Evolutionary conservation across 1,284 basidiomycete genomes (phyloP).

Genomic region (Rhodotorula sp.): DNA sequence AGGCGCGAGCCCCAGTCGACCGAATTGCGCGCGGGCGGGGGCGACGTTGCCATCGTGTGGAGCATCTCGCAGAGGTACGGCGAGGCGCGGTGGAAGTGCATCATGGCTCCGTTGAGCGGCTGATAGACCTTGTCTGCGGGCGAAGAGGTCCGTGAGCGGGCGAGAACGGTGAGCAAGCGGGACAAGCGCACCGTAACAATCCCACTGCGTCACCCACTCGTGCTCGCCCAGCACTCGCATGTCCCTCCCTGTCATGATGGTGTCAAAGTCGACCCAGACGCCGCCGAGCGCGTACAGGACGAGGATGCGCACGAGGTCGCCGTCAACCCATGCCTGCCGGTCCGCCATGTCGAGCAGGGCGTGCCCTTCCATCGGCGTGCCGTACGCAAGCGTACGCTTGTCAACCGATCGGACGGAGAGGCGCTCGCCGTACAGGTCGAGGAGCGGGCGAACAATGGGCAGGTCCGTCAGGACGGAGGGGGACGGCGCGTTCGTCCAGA

Average conservation of each 20-base stretch:
- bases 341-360: slow-evolving; percentile 62
- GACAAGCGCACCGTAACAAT: slow-evolving; percentile 76
- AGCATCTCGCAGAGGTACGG: slow-evolving; percentile 94
- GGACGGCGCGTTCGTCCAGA: slow-evolving; percentile 72
- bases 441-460: slow-evolving; percentile 63
- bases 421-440: slow-evolving; percentile 63
- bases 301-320: slow-evolving; percentile 79
- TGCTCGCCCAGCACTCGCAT: slow-evolving; percentile 78
- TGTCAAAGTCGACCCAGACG: slow-evolving; percentile 95
- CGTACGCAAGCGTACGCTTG: slow-evolving; percentile 65
- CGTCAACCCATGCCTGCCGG: slow-evolving; percentile 85
- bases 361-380: slow-evolving; percentile 72
- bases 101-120: slow-evolving; percentile 85
- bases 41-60: slow-evolving; percentile 75
- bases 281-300: slow-evolving; percentile 88
- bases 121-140: slow-evolving; percentile 76
- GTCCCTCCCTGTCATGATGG: slow-evolving; percentile 73
- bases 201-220: slow-evolving; percentile 90
- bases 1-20: slow-evolving; percentile 90
- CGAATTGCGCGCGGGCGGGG: slow-evolving; percentile 69
- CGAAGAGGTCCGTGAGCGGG: not conserved
- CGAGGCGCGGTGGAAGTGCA: slow-evolving; percentile 83
- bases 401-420: slow-evolving; percentile 71
- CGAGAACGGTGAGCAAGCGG: not conserved
- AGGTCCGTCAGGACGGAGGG: slow-evolving; percentile 14